phyloP scores from a whole-genome alignment of 2,329 filamentous ascomycete genomes.

The Aspergillus sp. region DNA sequence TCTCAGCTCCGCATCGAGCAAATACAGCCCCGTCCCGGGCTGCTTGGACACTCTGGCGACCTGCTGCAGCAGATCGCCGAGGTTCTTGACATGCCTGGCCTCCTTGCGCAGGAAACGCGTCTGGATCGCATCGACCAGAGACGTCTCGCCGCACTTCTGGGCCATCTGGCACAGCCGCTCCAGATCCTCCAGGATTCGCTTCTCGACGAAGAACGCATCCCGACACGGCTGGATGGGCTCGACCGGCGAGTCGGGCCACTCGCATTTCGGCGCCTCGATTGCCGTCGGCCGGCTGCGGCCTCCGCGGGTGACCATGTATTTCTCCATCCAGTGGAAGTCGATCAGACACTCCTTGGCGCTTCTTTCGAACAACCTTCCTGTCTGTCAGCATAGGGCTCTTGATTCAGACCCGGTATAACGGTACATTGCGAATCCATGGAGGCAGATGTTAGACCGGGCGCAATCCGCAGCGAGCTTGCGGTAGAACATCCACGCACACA shows the following conservation, averaged over 20 bases:
- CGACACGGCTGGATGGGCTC: conserved; percentile 11
- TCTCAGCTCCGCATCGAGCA: conserved; percentile 13
- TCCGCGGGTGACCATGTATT: conserved; percentile 15
- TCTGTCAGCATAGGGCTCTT: background rate
- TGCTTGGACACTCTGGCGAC: conserved; percentile 14
- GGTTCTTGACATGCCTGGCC: conserved; percentile 14
- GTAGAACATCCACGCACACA: conserved; percentile 15
- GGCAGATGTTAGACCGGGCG: conserved; percentile 10
- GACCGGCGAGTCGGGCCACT: conserved; percentile 14
- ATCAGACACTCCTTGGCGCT: conserved; percentile 12
- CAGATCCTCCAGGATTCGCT: conserved; percentile 12
- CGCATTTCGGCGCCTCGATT: conserved; percentile 11
- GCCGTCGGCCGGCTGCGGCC: conserved; percentile 13
- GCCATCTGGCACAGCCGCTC: conserved; percentile 11
- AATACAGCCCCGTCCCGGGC: conserved; percentile 12
- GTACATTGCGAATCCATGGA: conserved; percentile 16
- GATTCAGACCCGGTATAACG: background rate
- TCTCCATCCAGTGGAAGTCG: conserved; percentile 15
- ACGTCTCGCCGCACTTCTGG: conserved; percentile 6
- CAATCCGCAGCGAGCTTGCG: conserved; percentile 16
- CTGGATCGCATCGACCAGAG: conserved; percentile 10
- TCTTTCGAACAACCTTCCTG: conserved; percentile 12
- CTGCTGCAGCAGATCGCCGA: conserved; percentile 15
- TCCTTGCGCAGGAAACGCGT: conserved; percentile 13
- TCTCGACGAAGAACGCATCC: conserved; percentile 12